These are phyloP conservation scores for Zygosaccharomyces pseudorouxii DNA, from an alignment of 805 yeast species.

Conservation along the genomic window DNA sequence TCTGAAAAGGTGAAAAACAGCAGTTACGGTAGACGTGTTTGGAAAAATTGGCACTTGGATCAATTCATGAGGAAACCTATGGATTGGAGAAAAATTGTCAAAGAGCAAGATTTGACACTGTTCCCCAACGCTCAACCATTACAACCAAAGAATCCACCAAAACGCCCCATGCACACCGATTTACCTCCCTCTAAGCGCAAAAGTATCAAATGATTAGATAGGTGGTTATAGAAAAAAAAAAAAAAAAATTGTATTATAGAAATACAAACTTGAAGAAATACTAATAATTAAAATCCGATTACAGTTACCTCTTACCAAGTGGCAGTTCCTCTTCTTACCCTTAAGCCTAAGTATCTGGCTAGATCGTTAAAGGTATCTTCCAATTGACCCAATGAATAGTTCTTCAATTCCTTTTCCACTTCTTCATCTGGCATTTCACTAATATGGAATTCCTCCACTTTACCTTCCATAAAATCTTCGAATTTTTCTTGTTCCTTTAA, in stretches of 20 bases:
- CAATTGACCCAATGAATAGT: slow-evolving; percentile 44
- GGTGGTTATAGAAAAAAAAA: neutral
- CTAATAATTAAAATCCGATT: no score
- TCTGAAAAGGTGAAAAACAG: slow-evolving; percentile 75
- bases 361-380: slow-evolving; percentile 56
- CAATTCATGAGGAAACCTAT: slow-evolving; percentile 62
- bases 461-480: slow-evolving; percentile 49
- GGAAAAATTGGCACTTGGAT: slow-evolving; percentile 95
- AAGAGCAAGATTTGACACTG: slow-evolving; percentile 44
- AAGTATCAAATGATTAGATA: neutral
- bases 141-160: slow-evolving; percentile 21
- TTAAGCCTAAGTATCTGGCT: slow-evolving; percentile 64
- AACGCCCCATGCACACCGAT: slow-evolving; percentile 8
- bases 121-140: slow-evolving; percentile 37
- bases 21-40: slow-evolving; percentile 81
- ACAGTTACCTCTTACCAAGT: slow-evolving; percentile 41
- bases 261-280: neutral
- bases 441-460: slow-evolving; percentile 40
- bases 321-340: slow-evolving; percentile 47
- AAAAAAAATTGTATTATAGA: slow-evolving; percentile 6
- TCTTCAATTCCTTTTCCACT: slow-evolving; percentile 27
- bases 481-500: slow-evolving; percentile 49
- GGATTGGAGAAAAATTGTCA: slow-evolving; percentile 75
- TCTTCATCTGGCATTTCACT: slow-evolving; percentile 34
- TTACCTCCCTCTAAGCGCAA: slow-evolving; percentile 9